Evolutionary conservation across 2,329 filamentous ascomycete species (phyloP).

Genomic region (Cordyceps cateniannulata): DNA sequence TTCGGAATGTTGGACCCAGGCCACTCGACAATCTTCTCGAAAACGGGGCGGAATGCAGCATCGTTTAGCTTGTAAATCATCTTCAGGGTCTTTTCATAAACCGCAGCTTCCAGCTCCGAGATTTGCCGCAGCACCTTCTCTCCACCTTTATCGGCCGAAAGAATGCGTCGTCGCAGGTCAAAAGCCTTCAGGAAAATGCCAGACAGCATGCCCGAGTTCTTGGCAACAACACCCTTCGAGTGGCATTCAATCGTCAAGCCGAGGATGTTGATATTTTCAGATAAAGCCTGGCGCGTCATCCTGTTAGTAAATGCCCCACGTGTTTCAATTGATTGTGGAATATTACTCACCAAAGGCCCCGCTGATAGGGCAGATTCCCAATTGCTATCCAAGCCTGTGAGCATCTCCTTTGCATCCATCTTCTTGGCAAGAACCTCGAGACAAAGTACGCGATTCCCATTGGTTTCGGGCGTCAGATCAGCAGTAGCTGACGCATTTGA

Average conservation of each 20-base stretch:
- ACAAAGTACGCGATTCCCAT: conserved; percentile 61
- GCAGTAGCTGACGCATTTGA: conserved; percentile 66
- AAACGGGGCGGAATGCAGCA: conserved; percentile 84
- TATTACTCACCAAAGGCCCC: conserved; percentile 54
- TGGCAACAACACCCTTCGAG: conserved; percentile 70
- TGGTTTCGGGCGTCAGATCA: conserved; percentile 53
- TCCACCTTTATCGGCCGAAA: conserved; percentile 38
- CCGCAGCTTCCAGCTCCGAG: conserved; percentile 52
- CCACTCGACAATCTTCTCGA: conserved; percentile 82
- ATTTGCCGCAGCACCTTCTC: conserved; percentile 42
- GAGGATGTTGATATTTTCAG: conserved; percentile 64
- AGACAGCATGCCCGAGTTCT: conserved; percentile 65
- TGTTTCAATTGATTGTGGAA: background rate
- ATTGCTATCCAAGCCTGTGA: conserved; percentile 64
- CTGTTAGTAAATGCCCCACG: conserved; percentile 8
- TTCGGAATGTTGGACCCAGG: conserved; percentile 54
- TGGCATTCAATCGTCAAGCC: conserved; percentile 68
- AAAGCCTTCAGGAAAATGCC: conserved; percentile 53
- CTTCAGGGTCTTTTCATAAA: conserved; percentile 70
- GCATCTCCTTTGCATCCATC: conserved; percentile 69
- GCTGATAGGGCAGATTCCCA: conserved; percentile 59
- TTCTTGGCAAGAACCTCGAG: conserved; percentile 69
- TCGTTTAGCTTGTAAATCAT: conserved; percentile 98
- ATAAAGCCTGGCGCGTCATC: conserved; percentile 44
- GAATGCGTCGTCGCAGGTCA: conserved; percentile 58